Conservation (phyloP, 768 basidiomycete genomes). For the Agaricus subrufescens region DNA sequence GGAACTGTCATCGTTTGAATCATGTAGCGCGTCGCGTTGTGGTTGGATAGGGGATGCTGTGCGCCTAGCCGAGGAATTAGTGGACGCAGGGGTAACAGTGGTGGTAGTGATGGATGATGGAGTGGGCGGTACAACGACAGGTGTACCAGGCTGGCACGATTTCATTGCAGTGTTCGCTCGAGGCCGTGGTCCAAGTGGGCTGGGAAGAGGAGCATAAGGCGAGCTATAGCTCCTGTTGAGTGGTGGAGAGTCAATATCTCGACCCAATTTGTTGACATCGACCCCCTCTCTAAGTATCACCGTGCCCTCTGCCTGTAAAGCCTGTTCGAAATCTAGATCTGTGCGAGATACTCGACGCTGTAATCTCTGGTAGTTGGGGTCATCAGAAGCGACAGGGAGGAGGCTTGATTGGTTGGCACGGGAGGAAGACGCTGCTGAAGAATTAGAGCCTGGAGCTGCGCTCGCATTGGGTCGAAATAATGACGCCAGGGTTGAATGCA, state of each 20-base stretch:
- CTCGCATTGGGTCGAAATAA: conserved; percentile 51
- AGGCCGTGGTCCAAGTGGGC: conserved; percentile 13
- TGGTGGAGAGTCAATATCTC: conserved; percentile 38
- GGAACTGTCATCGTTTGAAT: neutral
- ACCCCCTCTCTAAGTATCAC: conserved; percentile 65
- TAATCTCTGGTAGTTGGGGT: conserved; percentile 28
- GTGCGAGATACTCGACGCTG: conserved; percentile 63
- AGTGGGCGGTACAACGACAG: conserved; percentile 63
- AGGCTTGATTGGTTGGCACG: conserved; percentile 23
- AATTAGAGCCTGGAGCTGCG: conserved; percentile 30
- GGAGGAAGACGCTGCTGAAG: conserved; percentile 10
- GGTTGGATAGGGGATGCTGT: neutral
- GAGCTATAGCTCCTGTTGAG: conserved; percentile 36
- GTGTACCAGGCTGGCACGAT: conserved; percentile 45
- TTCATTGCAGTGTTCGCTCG: conserved; percentile 7
- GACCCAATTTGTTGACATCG: conserved; percentile 64
- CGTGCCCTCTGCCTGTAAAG: conserved; percentile 61
- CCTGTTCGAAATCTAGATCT: conserved; percentile 81
- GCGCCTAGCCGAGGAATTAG: conserved; percentile 31
- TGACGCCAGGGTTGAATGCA: conserved; percentile 54
- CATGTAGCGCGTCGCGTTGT: conserved; percentile 7
- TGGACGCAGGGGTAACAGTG: conserved; percentile 35
- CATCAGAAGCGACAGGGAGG: conserved; percentile 52
- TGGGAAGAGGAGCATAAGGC: conserved; percentile 23
- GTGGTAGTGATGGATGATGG: conserved; percentile 39